A percentile compares a stretch with the other conserved stretches of the same genome.
phyloP scores from a whole-genome alignment of 768 basidiomycete species.

The Pleurotus sapidus region DNA sequence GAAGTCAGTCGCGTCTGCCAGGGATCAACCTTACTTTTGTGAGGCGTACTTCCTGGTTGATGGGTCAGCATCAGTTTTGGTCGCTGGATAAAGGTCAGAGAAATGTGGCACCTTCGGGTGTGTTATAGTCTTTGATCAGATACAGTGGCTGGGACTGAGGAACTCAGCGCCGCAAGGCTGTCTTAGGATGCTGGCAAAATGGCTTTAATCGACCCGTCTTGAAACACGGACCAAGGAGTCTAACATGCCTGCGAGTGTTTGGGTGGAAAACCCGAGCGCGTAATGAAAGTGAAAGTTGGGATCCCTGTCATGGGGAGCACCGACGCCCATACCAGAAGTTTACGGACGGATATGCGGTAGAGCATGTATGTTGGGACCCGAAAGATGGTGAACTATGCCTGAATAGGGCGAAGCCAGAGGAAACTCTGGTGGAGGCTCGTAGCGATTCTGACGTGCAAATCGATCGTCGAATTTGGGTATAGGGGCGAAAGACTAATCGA shows the following conservation, averaged over 20 bases:
- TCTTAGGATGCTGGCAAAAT: conserved; percentile 76
- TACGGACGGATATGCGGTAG: conserved; percentile 74
- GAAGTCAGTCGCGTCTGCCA: no score
- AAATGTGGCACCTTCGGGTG: conserved; percentile 66
- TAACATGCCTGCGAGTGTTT: conserved; percentile 81
- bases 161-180: conserved; percentile 57
- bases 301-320: conserved; percentile 64
- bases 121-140: conserved; percentile 62
- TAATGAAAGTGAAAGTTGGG: conserved; percentile 73
- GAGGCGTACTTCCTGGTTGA: no score
- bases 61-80: conserved; percentile 71
- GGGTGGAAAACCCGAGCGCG: conserved; percentile 90
- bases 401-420: conserved; percentile 92
- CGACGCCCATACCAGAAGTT: conserved; percentile 74
- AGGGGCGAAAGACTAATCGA: conserved; percentile 95
- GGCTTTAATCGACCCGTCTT: conserved; percentile 80
- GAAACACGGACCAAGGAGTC: conserved; percentile 88
- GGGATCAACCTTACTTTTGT: no score
- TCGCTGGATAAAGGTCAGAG: conserved; percentile 51
- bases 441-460: conserved; percentile 97
- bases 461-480: conserved; percentile 94
- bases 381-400: conserved; percentile 90
- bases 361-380: conserved; percentile 85
- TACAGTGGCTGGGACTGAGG: conserved; percentile 58
- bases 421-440: conserved; percentile 95